These are phyloP conservation scores for Tetracladium setigerum DNA, from an alignment of 495 filamentous ascomycete genomes.

Conservation along the genomic window DNA sequence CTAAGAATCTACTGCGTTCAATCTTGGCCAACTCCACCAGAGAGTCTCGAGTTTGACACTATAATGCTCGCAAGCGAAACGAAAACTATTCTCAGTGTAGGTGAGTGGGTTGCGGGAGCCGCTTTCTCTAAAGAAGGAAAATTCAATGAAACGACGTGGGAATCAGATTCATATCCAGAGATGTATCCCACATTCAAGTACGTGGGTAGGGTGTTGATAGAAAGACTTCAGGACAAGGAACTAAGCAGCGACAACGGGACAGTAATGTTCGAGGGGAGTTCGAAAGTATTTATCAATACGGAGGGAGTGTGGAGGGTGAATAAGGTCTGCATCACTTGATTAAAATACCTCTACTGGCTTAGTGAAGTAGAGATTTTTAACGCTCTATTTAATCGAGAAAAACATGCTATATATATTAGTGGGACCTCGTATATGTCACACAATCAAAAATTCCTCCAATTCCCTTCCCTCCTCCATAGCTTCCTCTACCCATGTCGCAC, in stretches of 20 bases:
- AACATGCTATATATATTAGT: background rate
- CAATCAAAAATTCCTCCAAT: too few species aligned
- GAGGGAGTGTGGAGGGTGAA: background rate
- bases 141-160: background rate
- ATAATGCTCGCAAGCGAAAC: background rate
- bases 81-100: background rate
- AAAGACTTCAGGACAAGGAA: background rate
- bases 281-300: background rate
- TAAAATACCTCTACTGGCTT: background rate
- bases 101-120: background rate
- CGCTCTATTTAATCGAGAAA: background rate
- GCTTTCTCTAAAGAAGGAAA: background rate
- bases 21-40: background rate
- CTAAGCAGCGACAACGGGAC: background rate
- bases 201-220: background rate
- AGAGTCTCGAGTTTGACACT: background rate
- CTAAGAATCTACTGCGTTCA: background rate
- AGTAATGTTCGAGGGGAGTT: background rate
- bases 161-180: background rate
- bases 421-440: too few species aligned
- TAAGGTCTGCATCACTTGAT: background rate
- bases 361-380: too few species aligned
- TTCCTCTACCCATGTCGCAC: too few species aligned
- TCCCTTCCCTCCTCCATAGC: too few species aligned
- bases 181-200: background rate